Base-by-base conservation (phyloP, 2,329 filamentous ascomycete genomes). In the Aspergillus awamori region DNA sequence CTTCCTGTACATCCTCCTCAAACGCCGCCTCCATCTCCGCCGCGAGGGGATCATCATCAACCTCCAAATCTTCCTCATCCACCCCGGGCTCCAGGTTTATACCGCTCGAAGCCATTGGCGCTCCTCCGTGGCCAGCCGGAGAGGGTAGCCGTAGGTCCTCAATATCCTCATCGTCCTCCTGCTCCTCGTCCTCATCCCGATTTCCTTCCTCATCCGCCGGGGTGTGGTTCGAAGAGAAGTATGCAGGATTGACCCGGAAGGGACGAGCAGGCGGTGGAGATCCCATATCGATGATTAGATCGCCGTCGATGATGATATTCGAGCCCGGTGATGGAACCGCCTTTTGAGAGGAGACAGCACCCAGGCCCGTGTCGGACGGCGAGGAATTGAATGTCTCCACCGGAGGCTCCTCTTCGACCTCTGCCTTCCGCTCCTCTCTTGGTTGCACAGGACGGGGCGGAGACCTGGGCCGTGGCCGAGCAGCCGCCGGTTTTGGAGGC, bases 21-120 rank as follows among this genome's bases (percentile, higher is more conserved):
- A 85, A 77, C 41, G 82, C 82, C 7, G 84, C 84, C 66, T 85
- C 84, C 71, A 88, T 78, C 67, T 87, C 84, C 22, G 82, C 83
- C 57, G 84, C 84, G 43, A 87, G 73, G 28, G 83, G 80, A 68
- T 84, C 83, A 61, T 84, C 84, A 51, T 80, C 76, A 49, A 74
- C 74, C 49, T 74, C 68, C 17, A 68, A 59, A 1, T 75, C 71
- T 10, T 74, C 74, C 38, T 73, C 66, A 5, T 67, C 59, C 20
- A 63, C 63, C 47, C 55, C 55, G 5, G 63, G 49, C 10, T 30
- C 61, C 11, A 65, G 54, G 3, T 30, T n/a, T 28, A 30, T 10
- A n/a, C 26, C 15, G 67, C 68, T 26, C 57, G 65, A 49, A 10
- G 59, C 56, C 6, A 60, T 57, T 33, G 64, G 43, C 8, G 63